phyloP scores from a whole-genome alignment of 768 basidiomycete species.

The Omphalotus guepiniiformis region DNA sequence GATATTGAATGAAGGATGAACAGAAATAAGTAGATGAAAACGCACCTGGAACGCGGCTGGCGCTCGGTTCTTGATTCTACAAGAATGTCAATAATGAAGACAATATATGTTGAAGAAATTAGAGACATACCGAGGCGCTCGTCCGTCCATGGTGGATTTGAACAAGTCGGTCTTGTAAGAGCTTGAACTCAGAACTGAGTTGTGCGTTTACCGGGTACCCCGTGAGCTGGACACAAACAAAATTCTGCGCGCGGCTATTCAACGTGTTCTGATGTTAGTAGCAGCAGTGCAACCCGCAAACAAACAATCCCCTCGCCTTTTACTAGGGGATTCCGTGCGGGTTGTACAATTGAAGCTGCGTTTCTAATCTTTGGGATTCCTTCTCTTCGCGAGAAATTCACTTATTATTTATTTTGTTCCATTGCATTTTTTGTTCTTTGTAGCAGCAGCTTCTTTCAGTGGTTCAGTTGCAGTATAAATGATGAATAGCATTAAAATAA shows the following conservation, averaged over 20 bases:
- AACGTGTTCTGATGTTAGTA: not conserved
- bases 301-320: constrained; percentile 30
- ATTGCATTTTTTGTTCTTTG: not conserved
- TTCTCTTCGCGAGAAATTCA: constrained; percentile 4
- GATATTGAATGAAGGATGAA: constrained; percentile 11
- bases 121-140: constrained; percentile 61
- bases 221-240: constrained; percentile 9
- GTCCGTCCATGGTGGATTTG: constrained; percentile 59
- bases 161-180: not conserved
- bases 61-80: constrained; percentile 91
- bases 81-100: constrained; percentile 6
- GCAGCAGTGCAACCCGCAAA: constrained; percentile 25
- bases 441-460: not conserved
- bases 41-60: constrained; percentile 88
- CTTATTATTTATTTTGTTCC: not conserved
- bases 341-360: constrained; percentile 12
- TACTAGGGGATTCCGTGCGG: constrained; percentile 31
- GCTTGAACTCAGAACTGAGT: not conserved
- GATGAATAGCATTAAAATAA: not conserved
- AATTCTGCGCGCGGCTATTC: not conserved
- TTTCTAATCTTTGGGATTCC: constrained; percentile 9
- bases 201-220: not conserved
- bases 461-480: no score
- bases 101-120: not conserved
- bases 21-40: constrained; percentile 8